phyloP scores from a whole-genome alignment of 352 stramenopile genomes.

The Poterioochromonas sp. region DNA sequence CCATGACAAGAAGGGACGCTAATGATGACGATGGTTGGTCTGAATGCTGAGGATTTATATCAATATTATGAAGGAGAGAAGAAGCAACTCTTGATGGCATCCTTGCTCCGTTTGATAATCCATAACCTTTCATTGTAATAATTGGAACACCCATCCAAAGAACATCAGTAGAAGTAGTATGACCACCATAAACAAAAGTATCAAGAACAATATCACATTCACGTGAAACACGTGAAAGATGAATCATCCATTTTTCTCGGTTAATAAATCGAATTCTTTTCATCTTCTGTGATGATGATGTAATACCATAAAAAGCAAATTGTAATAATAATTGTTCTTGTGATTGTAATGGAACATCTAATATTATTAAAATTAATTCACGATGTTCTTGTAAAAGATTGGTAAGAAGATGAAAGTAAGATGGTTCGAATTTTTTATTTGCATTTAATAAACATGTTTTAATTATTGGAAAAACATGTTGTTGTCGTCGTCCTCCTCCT shows the following conservation, averaged over 20 bases:
- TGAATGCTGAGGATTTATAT: too few species aligned
- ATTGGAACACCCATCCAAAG: conserved; percentile 75
- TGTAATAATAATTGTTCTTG: not conserved
- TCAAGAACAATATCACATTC: conserved; percentile 87
- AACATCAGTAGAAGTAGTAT: conserved; percentile 82
- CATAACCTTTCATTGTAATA: conserved; percentile 51
- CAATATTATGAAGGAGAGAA: too few species aligned
- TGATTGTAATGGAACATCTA: not conserved
- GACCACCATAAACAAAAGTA: conserved; percentile 85
- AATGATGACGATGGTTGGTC: too few species aligned
- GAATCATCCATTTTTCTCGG: too few species aligned
- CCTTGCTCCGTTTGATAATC: not conserved
- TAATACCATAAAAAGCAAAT: conserved; percentile 8
- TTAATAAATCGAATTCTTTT: too few species aligned
- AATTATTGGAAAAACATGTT: not conserved
- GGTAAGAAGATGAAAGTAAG: conserved; percentile 61
- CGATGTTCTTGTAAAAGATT: conserved; percentile 44
- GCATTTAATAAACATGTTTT: conserved; percentile 68
- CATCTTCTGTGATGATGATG: too few species aligned
- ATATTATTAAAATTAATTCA: not conserved
- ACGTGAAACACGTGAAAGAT: too few species aligned
- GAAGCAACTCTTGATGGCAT: not conserved
- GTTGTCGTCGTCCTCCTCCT: not conserved
- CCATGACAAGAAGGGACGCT: too few species aligned
- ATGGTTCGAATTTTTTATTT: conserved; percentile 65